Conservation (phyloP, 1,139 yeast species). For the Yamadazyma jaroonii region DNA sequence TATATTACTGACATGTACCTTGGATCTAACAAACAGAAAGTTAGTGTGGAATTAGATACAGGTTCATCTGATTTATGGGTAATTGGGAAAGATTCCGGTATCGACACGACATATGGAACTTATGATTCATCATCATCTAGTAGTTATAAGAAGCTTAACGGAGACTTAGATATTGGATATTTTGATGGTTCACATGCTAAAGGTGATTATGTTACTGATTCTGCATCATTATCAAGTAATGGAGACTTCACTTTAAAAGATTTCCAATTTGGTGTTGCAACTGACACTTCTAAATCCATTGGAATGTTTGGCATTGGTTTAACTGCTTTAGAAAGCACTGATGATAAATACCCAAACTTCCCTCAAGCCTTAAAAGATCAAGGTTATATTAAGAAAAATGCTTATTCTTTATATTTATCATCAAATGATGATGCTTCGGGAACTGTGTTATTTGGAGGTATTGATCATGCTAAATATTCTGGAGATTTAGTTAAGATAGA, state of each 20-base stretch:
- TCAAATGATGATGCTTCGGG: constrained; percentile 10
- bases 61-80: constrained; percentile 48
- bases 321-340: too few species aligned
- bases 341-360: constrained; percentile 19
- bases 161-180: constrained; percentile 6
- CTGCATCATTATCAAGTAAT: constrained; percentile 3
- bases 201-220: constrained; percentile 9
- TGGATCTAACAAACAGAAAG: constrained; percentile 29
- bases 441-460: constrained; percentile 19
- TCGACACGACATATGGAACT: constrained; percentile 4
- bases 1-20: constrained; percentile 41
- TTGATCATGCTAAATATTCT: constrained; percentile 25
- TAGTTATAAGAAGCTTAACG: constrained; percentile 3
- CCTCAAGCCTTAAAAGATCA: constrained; percentile 23
- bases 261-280: constrained; percentile 9
- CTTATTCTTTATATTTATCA: constrained; percentile 21
- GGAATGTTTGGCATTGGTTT: constrained; percentile 6
- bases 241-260: constrained; percentile 7
- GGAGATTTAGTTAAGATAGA: constrained; percentile 30
- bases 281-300: neutral
- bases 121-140: constrained; percentile 8
- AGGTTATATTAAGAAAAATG: constrained; percentile 22
- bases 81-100: constrained; percentile 2
- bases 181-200: constrained; percentile 7
- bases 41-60: constrained; percentile 37